phyloP scores from a whole-genome alignment of 2,329 filamentous ascomycete genomes.

The Exophiala sideris region DNA sequence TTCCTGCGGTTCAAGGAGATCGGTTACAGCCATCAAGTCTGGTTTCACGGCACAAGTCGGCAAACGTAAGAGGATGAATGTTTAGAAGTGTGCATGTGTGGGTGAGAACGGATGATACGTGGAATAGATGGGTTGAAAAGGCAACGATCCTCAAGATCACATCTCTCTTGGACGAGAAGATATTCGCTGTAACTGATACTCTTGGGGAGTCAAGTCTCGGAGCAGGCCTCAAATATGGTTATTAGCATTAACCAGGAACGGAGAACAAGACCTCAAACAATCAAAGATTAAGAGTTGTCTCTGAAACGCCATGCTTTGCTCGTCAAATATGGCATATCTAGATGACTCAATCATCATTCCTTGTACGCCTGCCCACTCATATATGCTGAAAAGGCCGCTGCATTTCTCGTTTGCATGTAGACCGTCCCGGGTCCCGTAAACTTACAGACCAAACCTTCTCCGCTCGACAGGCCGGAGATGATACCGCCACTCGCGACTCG shows the following conservation, averaged over 20 bases:
- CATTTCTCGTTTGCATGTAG: constrained; percentile 88
- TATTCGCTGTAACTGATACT: no score
- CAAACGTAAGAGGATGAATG: constrained; percentile 93
- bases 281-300: background rate
- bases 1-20: constrained; percentile 76
- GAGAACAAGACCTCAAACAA: background rate
- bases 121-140: background rate
- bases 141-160: background rate
- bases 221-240: no score
- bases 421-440: constrained; percentile 88
- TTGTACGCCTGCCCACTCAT: constrained; percentile 13
- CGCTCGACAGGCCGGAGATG: constrained; percentile 77
- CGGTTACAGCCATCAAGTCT: constrained; percentile 97
- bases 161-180: no score
- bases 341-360: constrained; percentile 5
- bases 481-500: constrained; percentile 86
- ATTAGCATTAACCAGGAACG: no score
- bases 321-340: no score
- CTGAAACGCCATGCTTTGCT: no score
- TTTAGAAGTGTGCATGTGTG: constrained; percentile 47
- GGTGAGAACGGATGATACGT: background rate
- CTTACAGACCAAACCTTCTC: constrained; percentile 89
- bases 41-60: constrained; percentile 99
- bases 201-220: no score
- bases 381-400: constrained; percentile 57